Percentiles rank a stretch among this genome's conserved stretches.
Evolutionary conservation across 1,139 yeast species (phyloP).

Genomic region (Saccharomyces hybrid): DNA sequence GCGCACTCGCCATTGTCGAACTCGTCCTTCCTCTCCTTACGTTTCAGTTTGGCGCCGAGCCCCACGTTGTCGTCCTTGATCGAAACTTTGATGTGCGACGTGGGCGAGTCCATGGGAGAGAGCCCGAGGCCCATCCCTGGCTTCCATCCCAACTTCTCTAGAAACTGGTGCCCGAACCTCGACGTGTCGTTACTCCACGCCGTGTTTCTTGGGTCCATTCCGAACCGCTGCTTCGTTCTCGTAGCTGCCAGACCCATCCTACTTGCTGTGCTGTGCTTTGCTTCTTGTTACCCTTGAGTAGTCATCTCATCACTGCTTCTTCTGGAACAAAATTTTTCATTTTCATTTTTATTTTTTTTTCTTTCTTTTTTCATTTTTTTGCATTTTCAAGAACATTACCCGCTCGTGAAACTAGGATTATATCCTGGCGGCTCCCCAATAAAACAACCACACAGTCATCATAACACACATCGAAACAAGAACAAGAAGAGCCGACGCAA

Average conservation of each 20-base stretch:
- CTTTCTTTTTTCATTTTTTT: not conserved
- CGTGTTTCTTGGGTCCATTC: constrained; percentile 88
- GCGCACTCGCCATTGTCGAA: constrained; percentile 76
- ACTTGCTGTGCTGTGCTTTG: not conserved
- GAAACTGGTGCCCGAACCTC: constrained; percentile 81
- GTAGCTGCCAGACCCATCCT: constrained; percentile 82
- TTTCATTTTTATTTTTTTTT: not conserved
- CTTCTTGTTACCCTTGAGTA: too few relatives aligned
- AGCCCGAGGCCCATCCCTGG: constrained; percentile 86
- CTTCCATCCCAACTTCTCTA: constrained; percentile 80
- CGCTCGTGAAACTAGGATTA: too few relatives aligned
- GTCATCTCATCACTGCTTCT: constrained; percentile 1
- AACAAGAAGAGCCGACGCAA: too few relatives aligned
- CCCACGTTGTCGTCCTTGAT: constrained; percentile 80
- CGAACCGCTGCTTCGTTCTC: constrained; percentile 76
- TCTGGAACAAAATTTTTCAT: not conserved
- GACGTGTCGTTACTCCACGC: constrained; percentile 84
- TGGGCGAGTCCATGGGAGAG: constrained; percentile 50
- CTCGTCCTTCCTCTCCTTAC: constrained; percentile 49
- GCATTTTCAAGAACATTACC: too few relatives aligned
- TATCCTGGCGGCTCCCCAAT: too few relatives aligned
- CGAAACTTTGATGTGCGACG: constrained; percentile 74
- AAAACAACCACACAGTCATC: too few relatives aligned
- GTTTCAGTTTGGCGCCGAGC: constrained; percentile 69
- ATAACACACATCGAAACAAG: too few relatives aligned